Conservation (phyloP, 139 green algal genomes). For the Micractinium conductrix region DNA sequence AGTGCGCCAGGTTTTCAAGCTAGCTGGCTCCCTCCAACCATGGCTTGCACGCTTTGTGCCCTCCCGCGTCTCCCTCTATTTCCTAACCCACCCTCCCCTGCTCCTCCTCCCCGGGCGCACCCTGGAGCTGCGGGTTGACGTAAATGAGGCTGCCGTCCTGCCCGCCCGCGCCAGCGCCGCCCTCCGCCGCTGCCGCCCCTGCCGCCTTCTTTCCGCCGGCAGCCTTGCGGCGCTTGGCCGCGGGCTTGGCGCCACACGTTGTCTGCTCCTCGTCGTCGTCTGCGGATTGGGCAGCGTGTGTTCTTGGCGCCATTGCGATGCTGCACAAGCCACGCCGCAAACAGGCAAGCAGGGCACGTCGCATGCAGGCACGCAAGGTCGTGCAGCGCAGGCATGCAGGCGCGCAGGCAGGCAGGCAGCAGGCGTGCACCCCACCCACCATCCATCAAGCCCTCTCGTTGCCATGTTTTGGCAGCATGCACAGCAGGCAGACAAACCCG, state of each 20-base stretch:
- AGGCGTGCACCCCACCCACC: not conserved
- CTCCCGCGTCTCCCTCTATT: too few relatives aligned
- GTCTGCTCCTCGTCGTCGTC: conserved; percentile 27
- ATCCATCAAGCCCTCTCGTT: not conserved
- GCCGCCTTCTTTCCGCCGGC: conserved; percentile 1
- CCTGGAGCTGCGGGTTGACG: not conserved
- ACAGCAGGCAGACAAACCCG: too few relatives aligned
- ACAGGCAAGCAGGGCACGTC: too few relatives aligned
- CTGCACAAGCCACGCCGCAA: too few relatives aligned
- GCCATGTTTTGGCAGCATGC: not conserved
- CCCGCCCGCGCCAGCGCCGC: not conserved
- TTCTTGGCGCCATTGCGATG: too few relatives aligned
- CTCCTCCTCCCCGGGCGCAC: too few relatives aligned
- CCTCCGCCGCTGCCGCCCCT: not conserved
- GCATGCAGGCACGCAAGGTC: not conserved
- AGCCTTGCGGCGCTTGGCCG: conserved; percentile 12
- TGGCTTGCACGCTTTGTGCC: too few relatives aligned
- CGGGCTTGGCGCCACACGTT: not conserved
- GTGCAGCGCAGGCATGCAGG: not conserved
- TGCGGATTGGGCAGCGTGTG: not conserved
- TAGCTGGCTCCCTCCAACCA: too few relatives aligned
- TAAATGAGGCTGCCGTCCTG: not conserved
- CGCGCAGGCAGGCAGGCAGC: not conserved
- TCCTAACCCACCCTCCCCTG: not conserved
- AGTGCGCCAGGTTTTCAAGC: not conserved